Percentiles rank a stretch among this genome's conserved stretches.
Evolutionary conservation across 2,329 filamentous ascomycete species (phyloP).

Genomic region (Graphilbum sp.): DNA sequence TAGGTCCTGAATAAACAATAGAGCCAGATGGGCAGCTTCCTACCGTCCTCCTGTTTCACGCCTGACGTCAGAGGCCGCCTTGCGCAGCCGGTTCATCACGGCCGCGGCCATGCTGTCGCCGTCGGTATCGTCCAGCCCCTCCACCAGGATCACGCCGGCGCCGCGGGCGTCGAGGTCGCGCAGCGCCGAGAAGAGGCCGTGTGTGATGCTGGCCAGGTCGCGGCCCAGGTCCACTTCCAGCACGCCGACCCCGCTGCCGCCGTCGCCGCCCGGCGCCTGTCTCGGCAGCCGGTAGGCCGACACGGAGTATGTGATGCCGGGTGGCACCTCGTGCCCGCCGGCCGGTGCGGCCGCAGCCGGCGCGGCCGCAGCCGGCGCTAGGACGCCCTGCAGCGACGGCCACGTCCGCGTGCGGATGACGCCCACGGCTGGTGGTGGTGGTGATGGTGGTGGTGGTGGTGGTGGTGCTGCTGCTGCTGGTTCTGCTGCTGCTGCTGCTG

Average conservation of each 20-base stretch:
- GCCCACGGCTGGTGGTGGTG: conserved; percentile 25
- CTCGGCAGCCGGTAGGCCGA: conserved; percentile 22
- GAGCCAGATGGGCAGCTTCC: no score
- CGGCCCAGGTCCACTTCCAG: conserved; percentile 61
- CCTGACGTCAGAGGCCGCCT: conserved; percentile 48
- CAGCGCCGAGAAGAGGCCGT: conserved; percentile 75
- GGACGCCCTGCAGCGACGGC: conserved; percentile 13
- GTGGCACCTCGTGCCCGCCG: conserved; percentile 9
- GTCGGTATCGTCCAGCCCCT: conserved; percentile 59
- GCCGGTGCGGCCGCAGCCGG: no score
- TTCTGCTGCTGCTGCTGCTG: no score
- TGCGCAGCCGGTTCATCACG: conserved; percentile 69
- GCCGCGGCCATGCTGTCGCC: conserved; percentile 76
- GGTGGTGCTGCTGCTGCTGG: no score
- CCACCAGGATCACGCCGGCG: conserved; percentile 76
- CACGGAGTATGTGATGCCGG: conserved; percentile 15
- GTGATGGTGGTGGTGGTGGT: no score
- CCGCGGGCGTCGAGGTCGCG: conserved; percentile 66
- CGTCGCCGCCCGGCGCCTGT: no score
- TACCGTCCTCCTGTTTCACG: no score
- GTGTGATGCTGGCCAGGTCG: conserved; percentile 58
- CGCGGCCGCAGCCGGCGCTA: background rate
- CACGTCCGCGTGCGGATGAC: conserved; percentile 40
- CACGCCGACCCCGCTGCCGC: conserved; percentile 19
- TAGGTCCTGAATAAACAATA: no score